phyloP scores from a whole-genome alignment of 495 filamentous ascomycete species.

The Penicillium dipodomyicola region DNA sequence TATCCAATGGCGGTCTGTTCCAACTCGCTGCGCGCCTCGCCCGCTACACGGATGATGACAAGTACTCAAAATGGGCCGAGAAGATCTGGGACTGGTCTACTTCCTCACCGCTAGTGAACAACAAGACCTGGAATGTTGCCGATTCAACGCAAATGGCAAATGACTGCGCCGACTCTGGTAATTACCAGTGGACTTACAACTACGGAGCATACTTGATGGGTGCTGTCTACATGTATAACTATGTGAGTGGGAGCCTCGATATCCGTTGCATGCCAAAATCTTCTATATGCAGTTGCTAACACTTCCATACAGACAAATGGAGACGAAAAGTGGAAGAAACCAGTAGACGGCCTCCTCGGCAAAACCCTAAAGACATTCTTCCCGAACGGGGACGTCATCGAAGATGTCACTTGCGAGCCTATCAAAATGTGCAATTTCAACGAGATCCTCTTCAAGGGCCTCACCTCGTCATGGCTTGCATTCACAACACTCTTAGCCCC shows the following conservation, averaged over 20 bases:
- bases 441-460: constrained; percentile 77
- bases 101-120: constrained; percentile 47
- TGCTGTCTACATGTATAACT: constrained; percentile 68
- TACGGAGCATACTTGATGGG: constrained; percentile 66
- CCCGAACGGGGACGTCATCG: constrained; percentile 50
- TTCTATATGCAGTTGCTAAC: not conserved
- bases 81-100: constrained; percentile 65
- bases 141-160: constrained; percentile 57
- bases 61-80: constrained; percentile 64
- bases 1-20: constrained; percentile 70
- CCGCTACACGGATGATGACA: constrained; percentile 61
- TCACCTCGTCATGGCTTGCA: constrained; percentile 73
- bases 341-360: constrained; percentile 50
- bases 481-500: constrained; percentile 61
- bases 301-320: constrained; percentile 7
- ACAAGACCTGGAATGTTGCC: constrained; percentile 49
- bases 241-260: constrained; percentile 31
- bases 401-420: constrained; percentile 66
- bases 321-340: constrained; percentile 45
- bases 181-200: constrained; percentile 68
- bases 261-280: not conserved
- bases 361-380: constrained; percentile 41
- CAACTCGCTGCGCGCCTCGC: constrained; percentile 67
- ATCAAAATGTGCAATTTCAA: constrained; percentile 59
- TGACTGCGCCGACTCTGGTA: constrained; percentile 53